These are phyloP conservation scores for Pseudogymnoascus sp. DNA, from an alignment of 2,329 filamentous ascomycete genomes.

Conservation along the genomic window DNA sequence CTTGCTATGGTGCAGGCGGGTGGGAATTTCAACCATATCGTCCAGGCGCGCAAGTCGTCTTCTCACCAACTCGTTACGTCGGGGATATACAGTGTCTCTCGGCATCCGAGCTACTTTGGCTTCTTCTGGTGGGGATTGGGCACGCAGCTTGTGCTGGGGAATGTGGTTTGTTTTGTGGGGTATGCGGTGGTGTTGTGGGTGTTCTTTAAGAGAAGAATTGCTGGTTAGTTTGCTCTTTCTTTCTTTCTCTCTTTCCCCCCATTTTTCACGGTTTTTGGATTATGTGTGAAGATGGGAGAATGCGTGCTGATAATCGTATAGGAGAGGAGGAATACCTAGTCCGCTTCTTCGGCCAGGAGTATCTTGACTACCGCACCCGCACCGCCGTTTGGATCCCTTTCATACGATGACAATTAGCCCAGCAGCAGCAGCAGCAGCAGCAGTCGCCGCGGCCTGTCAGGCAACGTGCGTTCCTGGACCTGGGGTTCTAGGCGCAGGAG, in stretches of 20 bases:
- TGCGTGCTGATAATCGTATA: conserved; percentile 23
- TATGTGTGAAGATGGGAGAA: background rate
- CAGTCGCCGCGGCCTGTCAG: background rate
- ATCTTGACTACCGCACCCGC: conserved; percentile 60
- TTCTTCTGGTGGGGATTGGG: conserved; percentile 99
- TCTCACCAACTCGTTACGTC: conserved; percentile 74
- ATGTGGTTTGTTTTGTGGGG: conserved; percentile 65
- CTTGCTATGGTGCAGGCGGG: conserved; percentile 84
- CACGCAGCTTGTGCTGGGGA: conserved; percentile 84
- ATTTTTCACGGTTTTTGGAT: background rate
- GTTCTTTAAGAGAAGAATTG: conserved; percentile 73
- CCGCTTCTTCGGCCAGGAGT: conserved; percentile 77
- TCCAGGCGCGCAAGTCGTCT: conserved; percentile 60
- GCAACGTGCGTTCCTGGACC: background rate
- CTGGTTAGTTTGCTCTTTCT: conserved; percentile 38
- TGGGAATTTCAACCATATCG: conserved; percentile 82
- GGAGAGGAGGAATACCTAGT: conserved; percentile 74
- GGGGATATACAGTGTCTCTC: conserved; percentile 67
- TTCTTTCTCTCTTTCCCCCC: conserved; percentile 7
- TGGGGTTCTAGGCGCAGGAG: background rate
- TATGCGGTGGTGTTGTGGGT: conserved; percentile 73
- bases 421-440: background rate
- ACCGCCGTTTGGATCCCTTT: conserved; percentile 79
- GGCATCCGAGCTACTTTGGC: conserved; percentile 93
- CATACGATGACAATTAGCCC: conserved; percentile 33